phyloP scores from a whole-genome alignment of 2,329 filamentous ascomycete species.

The Lecanicillium sp. region DNA sequence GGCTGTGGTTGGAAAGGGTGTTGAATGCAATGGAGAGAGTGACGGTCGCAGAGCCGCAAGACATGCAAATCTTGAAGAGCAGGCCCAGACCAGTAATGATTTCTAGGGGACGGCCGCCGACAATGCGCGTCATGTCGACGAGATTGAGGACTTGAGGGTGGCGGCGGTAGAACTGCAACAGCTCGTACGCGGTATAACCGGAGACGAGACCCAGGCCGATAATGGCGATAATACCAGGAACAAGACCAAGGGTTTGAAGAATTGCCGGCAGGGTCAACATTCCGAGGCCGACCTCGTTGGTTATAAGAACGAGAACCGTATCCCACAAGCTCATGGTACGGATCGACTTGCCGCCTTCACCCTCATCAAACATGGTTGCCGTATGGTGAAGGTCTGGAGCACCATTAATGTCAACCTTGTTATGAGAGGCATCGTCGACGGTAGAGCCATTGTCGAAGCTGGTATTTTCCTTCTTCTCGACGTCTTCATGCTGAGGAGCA shows the following conservation, averaged over 20 bases:
- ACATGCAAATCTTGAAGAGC: constrained; percentile 64
- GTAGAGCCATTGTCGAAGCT: too few relatives aligned
- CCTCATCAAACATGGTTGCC: constrained; percentile 17
- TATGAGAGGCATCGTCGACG: too few relatives aligned
- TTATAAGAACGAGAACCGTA: constrained; percentile 22
- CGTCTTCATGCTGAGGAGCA: too few relatives aligned
- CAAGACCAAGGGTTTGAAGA: constrained; percentile 58
- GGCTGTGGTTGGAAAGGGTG: constrained; percentile 51
- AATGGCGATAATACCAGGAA: constrained; percentile 60
- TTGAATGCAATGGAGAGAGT: constrained; percentile 61
- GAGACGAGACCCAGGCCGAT: constrained; percentile 57
- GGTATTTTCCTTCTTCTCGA: too few relatives aligned
- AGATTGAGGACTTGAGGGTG: constrained; percentile 63
- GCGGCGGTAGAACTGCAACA: constrained; percentile 59
- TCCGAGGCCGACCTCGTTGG: constrained; percentile 27
- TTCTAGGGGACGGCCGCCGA: constrained; percentile 26
- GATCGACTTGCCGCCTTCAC: constrained; percentile 22
- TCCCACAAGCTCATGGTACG: constrained; percentile 26
- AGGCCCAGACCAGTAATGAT: constrained; percentile 47
- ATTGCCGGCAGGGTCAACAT: constrained; percentile 64
- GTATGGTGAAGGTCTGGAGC: too few relatives aligned
- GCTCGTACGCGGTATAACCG: constrained; percentile 42
- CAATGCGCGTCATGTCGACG: constrained; percentile 56
- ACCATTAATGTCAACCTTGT: too few relatives aligned
- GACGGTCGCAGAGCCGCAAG: constrained; percentile 57